Base-by-base conservation (phyloP, 1,139 yeast genomes). In the Pichia sorboxylosa region DNA sequence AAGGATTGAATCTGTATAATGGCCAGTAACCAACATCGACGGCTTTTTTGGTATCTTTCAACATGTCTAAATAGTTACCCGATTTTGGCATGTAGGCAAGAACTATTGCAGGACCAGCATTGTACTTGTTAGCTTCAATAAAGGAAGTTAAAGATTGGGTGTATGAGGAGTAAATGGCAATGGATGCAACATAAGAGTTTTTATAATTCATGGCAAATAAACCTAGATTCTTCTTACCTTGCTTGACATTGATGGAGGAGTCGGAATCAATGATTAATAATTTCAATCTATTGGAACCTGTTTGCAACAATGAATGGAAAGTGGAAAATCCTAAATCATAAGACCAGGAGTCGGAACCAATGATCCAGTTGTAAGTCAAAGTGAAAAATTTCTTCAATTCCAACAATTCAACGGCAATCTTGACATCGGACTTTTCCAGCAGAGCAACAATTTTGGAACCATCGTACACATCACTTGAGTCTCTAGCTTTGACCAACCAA, bases 11-110 rank as follows among this genome's bases (percentile, higher is more conserved):
- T 55, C 96, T 69, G 62, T 87, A 87, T 42, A 87, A 68, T 31
- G 98, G 98, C 94, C 96, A 85, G 61, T 79, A 79, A 13, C 98
- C 98, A 29, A 87, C 65, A 49, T 84, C 96, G 32, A 87, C 94
- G 16, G 95, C 93, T 43, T 62, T 64, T 58, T 87, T 90, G 27
- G 97, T 85, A 55, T 83, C 93, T 55, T 82, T 78, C 44, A 87
- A 66, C 29, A 85, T 74, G 17, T 74, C 69, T 44, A 87, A 63
- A 28, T 94, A 78, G 45, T 76, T 69, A 15, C 32, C 32, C 29
- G 60, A 57, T 51, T 81, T 93, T 26, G 98, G 97, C 46, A 87
- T 65, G 55, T 87, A 85, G 7, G 96, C 97, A 45, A 90, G 69
- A 26, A 87, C 82, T 35, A 87, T 66, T 1, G 97, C 81, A 6